phyloP scores from a whole-genome alignment of 2,329 filamentous ascomycete genomes.

The Akanthomyces uredinophilus region DNA sequence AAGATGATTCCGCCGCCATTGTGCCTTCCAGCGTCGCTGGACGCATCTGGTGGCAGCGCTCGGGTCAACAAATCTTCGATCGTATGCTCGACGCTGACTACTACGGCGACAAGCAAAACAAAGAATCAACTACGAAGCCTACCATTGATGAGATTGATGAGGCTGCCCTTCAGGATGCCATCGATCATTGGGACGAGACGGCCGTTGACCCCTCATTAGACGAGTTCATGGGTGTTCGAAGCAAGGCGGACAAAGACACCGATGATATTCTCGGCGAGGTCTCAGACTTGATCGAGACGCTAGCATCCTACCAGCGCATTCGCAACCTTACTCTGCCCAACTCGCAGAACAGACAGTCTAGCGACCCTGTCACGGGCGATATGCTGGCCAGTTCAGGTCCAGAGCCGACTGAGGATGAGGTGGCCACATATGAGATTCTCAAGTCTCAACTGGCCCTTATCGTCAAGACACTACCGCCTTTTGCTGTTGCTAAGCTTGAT shows the following conservation, averaged over 20 bases:
- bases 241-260: conserved; percentile 58
- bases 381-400: conserved; percentile 63
- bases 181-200: conserved; percentile 55
- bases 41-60: conserved; percentile 71
- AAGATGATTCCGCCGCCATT: conserved; percentile 67
- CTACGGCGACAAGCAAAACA: conserved; percentile 35
- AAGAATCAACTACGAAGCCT: conserved; percentile 29
- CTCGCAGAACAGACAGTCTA: conserved; percentile 55
- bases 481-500: conserved; percentile 79
- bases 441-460: conserved; percentile 71
- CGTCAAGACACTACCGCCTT: conserved; percentile 72
- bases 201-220: conserved; percentile 54
- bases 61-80: conserved; percentile 61
- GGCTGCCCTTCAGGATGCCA: conserved; percentile 45
- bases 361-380: conserved; percentile 60
- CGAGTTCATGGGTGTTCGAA: conserved; percentile 46
- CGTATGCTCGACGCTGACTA: conserved; percentile 54
- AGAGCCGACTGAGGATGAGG: conserved; percentile 60
- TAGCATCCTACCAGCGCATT: conserved; percentile 74
- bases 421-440: conserved; percentile 63
- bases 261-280: conserved; percentile 70
- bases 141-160: conserved; percentile 42
- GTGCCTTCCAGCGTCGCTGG: conserved; percentile 63
- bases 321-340: conserved; percentile 65
- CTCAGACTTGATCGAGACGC: conserved; percentile 69